A percentile compares a stretch with the other conserved stretches of the same genome.
phyloP scores from a whole-genome alignment of 768 basidiomycete species.

The Mycena haematopus region DNA sequence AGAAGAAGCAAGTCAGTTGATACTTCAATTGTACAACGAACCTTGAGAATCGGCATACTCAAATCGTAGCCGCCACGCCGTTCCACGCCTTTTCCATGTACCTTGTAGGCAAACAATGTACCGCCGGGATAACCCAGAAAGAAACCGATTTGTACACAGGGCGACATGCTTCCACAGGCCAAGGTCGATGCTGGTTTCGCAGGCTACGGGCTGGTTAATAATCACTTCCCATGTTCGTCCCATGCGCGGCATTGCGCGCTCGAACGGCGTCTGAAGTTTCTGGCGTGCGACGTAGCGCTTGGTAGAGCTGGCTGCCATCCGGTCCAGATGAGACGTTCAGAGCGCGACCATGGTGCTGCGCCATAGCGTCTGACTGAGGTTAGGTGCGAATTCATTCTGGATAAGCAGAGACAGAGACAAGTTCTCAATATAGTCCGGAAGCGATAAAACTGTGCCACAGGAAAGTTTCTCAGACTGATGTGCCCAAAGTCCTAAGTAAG shows the following conservation, averaged over 20 bases:
- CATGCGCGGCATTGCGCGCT: too few species aligned
- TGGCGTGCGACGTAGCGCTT: background rate
- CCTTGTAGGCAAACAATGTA: too few species aligned
- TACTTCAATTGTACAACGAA: background rate
- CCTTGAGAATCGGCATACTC: background rate
- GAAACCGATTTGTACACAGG: conserved; percentile 62
- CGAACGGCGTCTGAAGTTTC: too few species aligned
- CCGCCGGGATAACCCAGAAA: conserved; percentile 83
- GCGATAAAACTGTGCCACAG: too few species aligned
- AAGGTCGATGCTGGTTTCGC: background rate
- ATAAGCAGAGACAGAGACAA: too few species aligned
- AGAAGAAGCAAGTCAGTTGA: background rate
- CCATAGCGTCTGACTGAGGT: background rate
- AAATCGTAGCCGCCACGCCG: conserved; percentile 33
- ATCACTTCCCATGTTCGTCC: background rate
- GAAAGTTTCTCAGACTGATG: background rate
- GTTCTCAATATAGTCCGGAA: too few species aligned
- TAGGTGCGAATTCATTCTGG: too few species aligned
- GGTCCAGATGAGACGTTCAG: background rate
- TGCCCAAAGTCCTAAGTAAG: background rate
- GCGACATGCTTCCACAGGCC: background rate
- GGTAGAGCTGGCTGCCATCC: background rate
- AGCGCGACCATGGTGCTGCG: background rate
- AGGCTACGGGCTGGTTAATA: background rate
- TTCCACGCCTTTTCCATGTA: conserved; percentile 56